Base-by-base conservation (phyloP, 352 stramenopile species). In the Stephanocyclus meneghinianus region DNA sequence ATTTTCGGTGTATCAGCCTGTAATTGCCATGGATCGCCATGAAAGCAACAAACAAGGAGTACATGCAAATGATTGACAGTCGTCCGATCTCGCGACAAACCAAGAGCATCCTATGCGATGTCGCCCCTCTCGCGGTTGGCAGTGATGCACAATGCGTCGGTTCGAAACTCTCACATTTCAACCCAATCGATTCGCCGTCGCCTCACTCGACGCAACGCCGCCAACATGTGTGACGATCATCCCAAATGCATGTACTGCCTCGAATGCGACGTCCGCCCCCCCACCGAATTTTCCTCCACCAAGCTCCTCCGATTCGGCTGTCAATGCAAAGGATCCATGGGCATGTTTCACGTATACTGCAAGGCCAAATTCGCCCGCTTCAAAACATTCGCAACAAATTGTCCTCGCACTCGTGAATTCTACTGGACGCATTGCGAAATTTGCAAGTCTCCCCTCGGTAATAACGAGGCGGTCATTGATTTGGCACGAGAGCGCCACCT, bases 241-340 rank as follows among this genome's bases (percentile, higher is more conserved):
- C 13, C 56, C 56, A 64, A 47, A 44, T 69, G 61, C 61, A 69
- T 69, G 61, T 69, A 69, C 61, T 71, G 63, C n/a, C 47, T 71
- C 16, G 44, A 71, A 47, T 56, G 5, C 9, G 5, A 66, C 15
- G 11, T 63, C 57, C 30, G 5, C 5, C 32, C 32, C 29, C 15
- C 11, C 50, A 18, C 32, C 18, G n/a, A 30, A 30, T 44, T 42
- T 11, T 44, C 60, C 2, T 56, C n/a, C n/a, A 9, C 44, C 16
- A 42, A 18, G 10, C 21, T 71, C 11, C 2, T 71, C 7, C 26
- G 45, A 35, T 35, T 71, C 15, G 63, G 63, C 4, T 71, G 63
- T 53, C 26, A 35, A 8, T 71, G 63, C 63, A 71, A 71, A 56
- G 63, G 63, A 29, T 47, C 63, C 4, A 59, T 71, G 26, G 44